Evolutionary conservation across 2,329 filamentous ascomycete genomes (phyloP), one percentile per base, ranked within the genome.

Genomic region (Didymellaceae sp.): DNA sequence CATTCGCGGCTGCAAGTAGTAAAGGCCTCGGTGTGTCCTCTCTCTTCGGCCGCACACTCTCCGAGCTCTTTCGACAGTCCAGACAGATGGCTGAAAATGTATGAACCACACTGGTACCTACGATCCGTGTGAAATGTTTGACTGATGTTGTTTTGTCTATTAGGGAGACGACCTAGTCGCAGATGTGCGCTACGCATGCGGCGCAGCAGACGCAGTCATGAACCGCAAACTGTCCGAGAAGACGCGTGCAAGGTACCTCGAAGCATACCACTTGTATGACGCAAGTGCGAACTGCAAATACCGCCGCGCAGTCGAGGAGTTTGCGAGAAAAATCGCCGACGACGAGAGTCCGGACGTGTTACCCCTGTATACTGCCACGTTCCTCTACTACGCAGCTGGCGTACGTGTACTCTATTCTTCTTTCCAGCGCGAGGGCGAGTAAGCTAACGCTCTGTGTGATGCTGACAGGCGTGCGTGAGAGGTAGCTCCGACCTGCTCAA

Each of bases 1-100:
- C 42, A 1, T 45, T 45, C 14, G 42, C 42, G 5, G 17, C 8
- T 14, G 42, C 42, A 2, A 45, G 33, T n/a, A 31, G 25, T 5
- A 31, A 45, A 18, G 42, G 42, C 10, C 18, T 37, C 10, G 25
- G 33, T 7, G 42, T 45, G 5, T 38, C 8, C 11, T 11, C 42
- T 8, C 18, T 45, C 9, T 45, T 45, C 18, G 42, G 42, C 14
- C 42, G 42, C 3, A 45, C 42, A 2, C 6, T 45, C 18, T 45
- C 42, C n/a, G 42, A 45, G 18, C 18, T 45, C 1, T 45, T 45
- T 4, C 32, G 42, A 6, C 25, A 38, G 14, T 45, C 42, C n/a
- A 38, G 34, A 24, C 42, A 45, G 18, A 45, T 45, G 33, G 42
- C 42, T n/a, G 42, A 38, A 17, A 45, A 22, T n/a, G 42, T 31